These are phyloP conservation scores for Talaromyces stipitatus DNA, from an alignment of 495 filamentous ascomycete genomes.

Conservation along the genomic window DNA sequence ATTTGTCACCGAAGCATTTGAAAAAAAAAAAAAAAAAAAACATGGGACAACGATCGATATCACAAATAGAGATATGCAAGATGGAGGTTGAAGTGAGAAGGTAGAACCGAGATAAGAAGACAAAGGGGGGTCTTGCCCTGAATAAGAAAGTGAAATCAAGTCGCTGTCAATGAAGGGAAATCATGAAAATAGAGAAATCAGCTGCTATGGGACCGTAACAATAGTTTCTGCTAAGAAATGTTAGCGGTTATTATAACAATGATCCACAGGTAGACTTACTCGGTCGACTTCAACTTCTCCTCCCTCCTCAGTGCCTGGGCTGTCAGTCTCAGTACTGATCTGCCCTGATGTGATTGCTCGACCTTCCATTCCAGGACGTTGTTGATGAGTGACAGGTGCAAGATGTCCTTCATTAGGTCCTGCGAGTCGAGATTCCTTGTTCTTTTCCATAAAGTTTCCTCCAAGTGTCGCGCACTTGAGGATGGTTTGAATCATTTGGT, in stretches of 20 bases:
- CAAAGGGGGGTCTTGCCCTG: neutral
- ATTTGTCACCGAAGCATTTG: too few relatives aligned
- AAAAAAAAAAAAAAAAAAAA: too few relatives aligned
- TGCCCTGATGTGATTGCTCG: constrained; percentile 59
- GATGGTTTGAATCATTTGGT: constrained; percentile 97
- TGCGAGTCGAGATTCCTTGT: constrained; percentile 50
- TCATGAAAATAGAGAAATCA: neutral
- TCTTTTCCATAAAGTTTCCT: constrained; percentile 73
- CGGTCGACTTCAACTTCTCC: constrained; percentile 64
- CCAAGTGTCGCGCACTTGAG: constrained; percentile 91
- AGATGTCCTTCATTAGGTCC: constrained; percentile 44
- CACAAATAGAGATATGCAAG: neutral
- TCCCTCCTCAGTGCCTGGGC: constrained; percentile 54
- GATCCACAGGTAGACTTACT: constrained; percentile 41
- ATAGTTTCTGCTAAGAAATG: constrained; percentile 4
- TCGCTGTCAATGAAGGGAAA: neutral
- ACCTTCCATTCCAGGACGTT: constrained; percentile 40
- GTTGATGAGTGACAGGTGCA: constrained; percentile 21
- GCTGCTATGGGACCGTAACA: constrained; percentile 8
- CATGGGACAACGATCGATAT: neutral
- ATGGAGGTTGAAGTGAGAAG: neutral
- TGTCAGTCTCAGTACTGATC: constrained; percentile 45
- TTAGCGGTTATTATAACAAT: neutral
- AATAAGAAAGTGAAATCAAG: neutral
- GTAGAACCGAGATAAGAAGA: neutral